Evolutionary conservation across 1,284 basidiomycete species (phyloP), one percentile per base, ranked within the genome.

Genomic region (Trametes hirsuta): DNA sequence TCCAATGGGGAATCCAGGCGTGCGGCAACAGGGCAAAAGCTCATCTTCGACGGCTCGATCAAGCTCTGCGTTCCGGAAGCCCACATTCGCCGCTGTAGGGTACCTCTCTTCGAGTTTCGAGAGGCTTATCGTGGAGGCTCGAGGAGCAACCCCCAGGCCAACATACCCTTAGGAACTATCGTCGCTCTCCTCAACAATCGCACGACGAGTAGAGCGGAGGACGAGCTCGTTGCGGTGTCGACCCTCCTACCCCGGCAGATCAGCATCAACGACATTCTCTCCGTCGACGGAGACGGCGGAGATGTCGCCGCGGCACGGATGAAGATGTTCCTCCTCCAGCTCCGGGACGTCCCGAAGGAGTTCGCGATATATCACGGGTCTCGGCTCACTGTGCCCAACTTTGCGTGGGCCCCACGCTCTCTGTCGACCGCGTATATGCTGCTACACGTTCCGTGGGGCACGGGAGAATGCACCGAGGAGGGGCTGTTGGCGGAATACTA

Each of bases 181-280:
- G 36, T 55, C 25, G 12, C 10, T 5, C 46, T 55, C 2, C 53
- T 55, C 22, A 10, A 12, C 4, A 22, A 30, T 1, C 53, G 53
- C n/a, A 42, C 9, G 2, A 48, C 46, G 3, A 55, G 36, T 25
- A 47, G 48, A n/a, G 24, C 45, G 4, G 53, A 55, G 21, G 53
- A 55, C n/a, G 53, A 55, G 25, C 46, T 40, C 5, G 15, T 55
- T 37, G 53, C 53, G 14, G 41, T 55, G 11, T 47, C 46, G 14
- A 47, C 46, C 15, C 36, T 55, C 1, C 25, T 55, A 15, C 47
- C 30, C 34, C 25, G n/a, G 2, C 15, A 6, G 3, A 8, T 47
- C 36, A 18, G 40, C 22, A 18, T 47, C 36, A 44, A 47, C 10
- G 18, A n/a, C 11, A 5, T 54, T 9, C 53, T 54, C 45, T 35